Evolutionary conservation across 179 eudicot species (phyloP).

Genomic region (Drosera spatulata): DNA sequence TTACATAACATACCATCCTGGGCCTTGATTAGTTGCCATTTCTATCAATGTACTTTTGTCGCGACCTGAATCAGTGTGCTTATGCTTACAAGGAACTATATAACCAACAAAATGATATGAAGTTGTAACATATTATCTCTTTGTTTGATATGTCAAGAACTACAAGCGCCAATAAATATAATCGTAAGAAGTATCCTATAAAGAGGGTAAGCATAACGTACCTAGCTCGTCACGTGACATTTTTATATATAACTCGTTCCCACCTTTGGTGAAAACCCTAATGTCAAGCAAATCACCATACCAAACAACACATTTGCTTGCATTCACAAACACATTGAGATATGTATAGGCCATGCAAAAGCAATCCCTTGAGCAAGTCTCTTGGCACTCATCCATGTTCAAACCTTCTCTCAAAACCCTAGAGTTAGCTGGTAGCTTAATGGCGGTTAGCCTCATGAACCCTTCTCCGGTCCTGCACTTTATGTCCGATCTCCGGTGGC

Average conservation of each 20-base stretch:
- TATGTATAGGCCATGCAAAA: slow-evolving; percentile 6
- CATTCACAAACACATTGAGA: background rate
- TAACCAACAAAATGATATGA: too few relatives aligned
- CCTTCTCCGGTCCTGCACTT: slow-evolving; percentile 7
- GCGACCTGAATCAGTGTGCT: too few relatives aligned
- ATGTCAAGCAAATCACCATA: slow-evolving; percentile 6
- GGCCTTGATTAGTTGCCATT: too few relatives aligned
- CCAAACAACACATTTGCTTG: slow-evolving; percentile 9
- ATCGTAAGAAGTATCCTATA: too few relatives aligned
- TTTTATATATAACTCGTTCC: background rate
- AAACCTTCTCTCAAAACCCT: background rate
- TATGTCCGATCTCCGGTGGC: background rate
- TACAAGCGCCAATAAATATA: too few relatives aligned
- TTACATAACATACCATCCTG: too few relatives aligned
- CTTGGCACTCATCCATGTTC: slow-evolving; percentile 2
- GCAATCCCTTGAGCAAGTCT: slow-evolving; percentile 5
- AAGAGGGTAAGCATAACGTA: background rate
- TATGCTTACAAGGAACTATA: too few relatives aligned
- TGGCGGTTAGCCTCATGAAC: background rate
- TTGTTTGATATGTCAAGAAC: too few relatives aligned
- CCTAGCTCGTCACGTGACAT: background rate
- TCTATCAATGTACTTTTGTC: too few relatives aligned
- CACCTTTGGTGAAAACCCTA: background rate
- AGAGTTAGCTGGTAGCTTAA: slow-evolving; percentile 4
- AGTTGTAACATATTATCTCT: too few relatives aligned